Conservation (phyloP, 768 basidiomycete species). For the Lactifluus rugatus region DNA sequence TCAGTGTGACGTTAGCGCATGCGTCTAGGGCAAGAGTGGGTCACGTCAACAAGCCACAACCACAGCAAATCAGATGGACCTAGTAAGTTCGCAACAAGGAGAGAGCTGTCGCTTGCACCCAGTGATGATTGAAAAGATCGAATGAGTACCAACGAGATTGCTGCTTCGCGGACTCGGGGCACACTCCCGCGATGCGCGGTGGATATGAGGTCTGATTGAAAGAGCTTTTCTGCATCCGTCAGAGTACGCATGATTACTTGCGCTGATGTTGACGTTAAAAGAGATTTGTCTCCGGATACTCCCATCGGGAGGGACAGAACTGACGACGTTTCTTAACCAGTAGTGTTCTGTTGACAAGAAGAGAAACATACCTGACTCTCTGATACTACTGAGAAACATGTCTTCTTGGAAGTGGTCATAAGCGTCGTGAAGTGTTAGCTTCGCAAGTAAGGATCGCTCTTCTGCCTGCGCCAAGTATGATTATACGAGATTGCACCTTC, state of each 20-base stretch:
- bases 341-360: not conserved
- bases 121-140: conserved; percentile 73
- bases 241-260: conserved; percentile 54
- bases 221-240: conserved; percentile 56
- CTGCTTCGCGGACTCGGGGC: conserved; percentile 63
- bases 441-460: conserved; percentile 64
- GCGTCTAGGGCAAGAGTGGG: conserved; percentile 41
- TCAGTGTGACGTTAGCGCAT: conserved; percentile 66
- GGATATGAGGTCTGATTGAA: conserved; percentile 53
- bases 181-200: conserved; percentile 53
- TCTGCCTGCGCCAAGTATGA: conserved; percentile 43
- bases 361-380: conserved; percentile 70
- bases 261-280: conserved; percentile 34
- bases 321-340: conserved; percentile 25
- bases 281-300: conserved; percentile 40
- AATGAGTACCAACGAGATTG: conserved; percentile 60
- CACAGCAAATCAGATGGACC: conserved; percentile 29
- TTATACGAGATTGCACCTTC: not conserved
- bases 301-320: conserved; percentile 81
- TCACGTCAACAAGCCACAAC: not conserved
- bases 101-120: conserved; percentile 45
- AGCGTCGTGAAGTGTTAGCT: conserved; percentile 67
- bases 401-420: conserved; percentile 74
- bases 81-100: conserved; percentile 53
- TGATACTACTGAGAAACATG: conserved; percentile 82